Percentiles rank a stretch among this genome's conserved stretches.
phyloP scores from a whole-genome alignment of 306 rosid species.

The Ochetophila trinervis region DNA sequence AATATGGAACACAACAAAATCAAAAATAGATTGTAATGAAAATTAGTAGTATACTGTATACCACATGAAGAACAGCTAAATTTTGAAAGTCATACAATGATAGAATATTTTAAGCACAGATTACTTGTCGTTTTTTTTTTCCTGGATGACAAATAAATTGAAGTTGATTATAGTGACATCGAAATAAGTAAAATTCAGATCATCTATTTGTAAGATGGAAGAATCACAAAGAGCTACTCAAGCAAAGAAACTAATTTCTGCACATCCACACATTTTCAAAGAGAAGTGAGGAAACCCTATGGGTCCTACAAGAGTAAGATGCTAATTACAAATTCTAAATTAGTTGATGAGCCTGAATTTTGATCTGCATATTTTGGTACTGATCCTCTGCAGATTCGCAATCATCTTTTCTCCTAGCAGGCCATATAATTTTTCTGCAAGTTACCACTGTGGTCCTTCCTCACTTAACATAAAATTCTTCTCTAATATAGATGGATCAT shows the following conservation, averaged over 20 bases:
- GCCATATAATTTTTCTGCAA: neutral
- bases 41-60: neutral
- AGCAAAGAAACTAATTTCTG: neutral
- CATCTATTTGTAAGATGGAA: neutral
- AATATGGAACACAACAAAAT: neutral
- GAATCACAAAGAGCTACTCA: no score
- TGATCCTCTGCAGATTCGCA: neutral
- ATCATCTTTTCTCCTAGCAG: neutral
- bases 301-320: neutral
- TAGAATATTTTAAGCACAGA: no score
- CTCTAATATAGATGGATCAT: no score
- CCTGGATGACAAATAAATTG: neutral
- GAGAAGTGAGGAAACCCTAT: neutral
- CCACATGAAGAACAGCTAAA: constrained; percentile 4
- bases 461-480: neutral
- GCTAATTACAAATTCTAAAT: neutral
- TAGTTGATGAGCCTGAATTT: neutral
- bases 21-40: constrained; percentile 1
- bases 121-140: no score
- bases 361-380: neutral
- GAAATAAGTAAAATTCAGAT: neutral
- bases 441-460: neutral
- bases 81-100: neutral
- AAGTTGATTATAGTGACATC: neutral
- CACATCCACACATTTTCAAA: neutral